Evolutionary conservation across 305 asterid species (phyloP).

Genomic region (Solanum hybrid): DNA sequence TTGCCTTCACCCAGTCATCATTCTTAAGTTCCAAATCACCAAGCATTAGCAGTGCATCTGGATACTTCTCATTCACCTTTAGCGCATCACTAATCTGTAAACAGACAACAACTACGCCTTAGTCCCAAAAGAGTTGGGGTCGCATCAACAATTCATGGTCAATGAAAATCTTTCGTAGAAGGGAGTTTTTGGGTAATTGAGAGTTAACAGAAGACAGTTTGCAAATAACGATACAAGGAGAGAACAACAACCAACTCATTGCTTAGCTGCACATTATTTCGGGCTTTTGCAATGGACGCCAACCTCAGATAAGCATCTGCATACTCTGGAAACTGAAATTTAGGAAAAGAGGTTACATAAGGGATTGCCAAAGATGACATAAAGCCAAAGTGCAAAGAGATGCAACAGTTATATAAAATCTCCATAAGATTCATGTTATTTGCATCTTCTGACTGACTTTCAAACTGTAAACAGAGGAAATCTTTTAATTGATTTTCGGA

Average conservation of each 20-base stretch:
- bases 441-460: neutral
- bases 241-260: constrained; percentile 70
- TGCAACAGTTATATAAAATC: neutral
- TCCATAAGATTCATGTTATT: neutral
- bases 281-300: constrained; percentile 91
- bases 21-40: constrained; percentile 98
- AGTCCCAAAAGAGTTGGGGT: neutral
- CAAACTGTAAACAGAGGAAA: neutral
- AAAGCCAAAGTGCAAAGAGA: neutral
- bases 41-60: constrained; percentile 88
- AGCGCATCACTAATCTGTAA: constrained; percentile 79
- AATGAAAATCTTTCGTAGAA: neutral
- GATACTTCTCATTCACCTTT: constrained; percentile 83
- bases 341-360: constrained; percentile 13
- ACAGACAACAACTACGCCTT: neutral
- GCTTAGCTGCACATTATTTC: constrained; percentile 71
- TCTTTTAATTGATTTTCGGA: neutral
- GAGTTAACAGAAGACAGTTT: neutral
- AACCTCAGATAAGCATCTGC: constrained; percentile 92
- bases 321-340: constrained; percentile 79
- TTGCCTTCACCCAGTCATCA: constrained; percentile 99
- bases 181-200: neutral
- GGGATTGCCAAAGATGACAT: neutral
- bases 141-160: neutral
- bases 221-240: neutral